Conservation (phyloP, 2,329 filamentous ascomycete genomes). For the Microdochium nivale region DNA sequence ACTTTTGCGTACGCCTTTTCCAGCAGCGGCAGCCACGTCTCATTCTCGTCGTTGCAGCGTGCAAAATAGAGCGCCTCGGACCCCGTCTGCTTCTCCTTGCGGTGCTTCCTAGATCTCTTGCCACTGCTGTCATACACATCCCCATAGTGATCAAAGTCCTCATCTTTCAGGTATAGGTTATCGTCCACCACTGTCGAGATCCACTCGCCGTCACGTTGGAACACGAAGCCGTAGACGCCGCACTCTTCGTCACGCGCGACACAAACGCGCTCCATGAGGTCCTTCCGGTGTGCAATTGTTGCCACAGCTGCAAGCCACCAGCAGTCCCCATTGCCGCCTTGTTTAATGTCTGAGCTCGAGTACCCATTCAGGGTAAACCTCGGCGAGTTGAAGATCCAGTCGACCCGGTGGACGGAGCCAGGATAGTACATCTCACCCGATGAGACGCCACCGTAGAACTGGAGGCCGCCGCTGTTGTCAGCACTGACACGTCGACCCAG, state of each 20-base stretch:
- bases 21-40: conserved; percentile 66
- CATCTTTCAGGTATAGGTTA: conserved; percentile 54
- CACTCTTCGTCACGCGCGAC: conserved; percentile 58
- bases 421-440: conserved; percentile 15
- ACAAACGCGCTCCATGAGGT: conserved; percentile 58
- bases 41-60: conserved; percentile 58
- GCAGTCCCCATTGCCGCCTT: conserved; percentile 53
- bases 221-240: conserved; percentile 67
- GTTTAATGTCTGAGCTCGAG: conserved; percentile 31
- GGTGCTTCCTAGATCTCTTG: conserved; percentile 51
- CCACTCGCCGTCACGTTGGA: conserved; percentile 65
- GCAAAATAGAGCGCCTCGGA: conserved; percentile 63
- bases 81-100: conserved; percentile 55
- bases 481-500: conserved; percentile 9
- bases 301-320: conserved; percentile 66
- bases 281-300: conserved; percentile 57
- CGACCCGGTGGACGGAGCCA: conserved; percentile 31
- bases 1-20: conserved; percentile 74
- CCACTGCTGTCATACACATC: conserved; percentile 22
- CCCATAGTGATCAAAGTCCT: conserved; percentile 34
- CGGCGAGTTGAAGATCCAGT: conserved; percentile 32
- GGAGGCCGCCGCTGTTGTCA: neutral
- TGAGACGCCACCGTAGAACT: neutral
- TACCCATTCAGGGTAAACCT: conserved; percentile 31
- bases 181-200: conserved; percentile 64